These are phyloP conservation scores for Phytophthora megakarya DNA, from an alignment of 352 stramenopile species.

Conservation along the genomic window DNA sequence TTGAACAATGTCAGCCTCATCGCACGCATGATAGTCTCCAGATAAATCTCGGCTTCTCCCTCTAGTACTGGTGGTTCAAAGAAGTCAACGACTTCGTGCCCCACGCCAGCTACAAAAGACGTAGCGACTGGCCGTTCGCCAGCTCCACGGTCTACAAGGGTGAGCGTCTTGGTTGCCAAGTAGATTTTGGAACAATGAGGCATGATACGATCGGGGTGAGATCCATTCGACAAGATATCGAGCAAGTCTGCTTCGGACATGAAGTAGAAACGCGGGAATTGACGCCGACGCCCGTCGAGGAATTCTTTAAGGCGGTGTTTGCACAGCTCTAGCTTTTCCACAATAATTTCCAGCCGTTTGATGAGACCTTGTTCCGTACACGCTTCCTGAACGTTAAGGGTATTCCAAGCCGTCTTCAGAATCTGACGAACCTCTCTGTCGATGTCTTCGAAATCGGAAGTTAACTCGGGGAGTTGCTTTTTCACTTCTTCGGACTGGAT, in stretches of 20 bases:
- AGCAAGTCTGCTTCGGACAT: slow-evolving; percentile 93
- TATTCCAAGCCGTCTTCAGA: slow-evolving; percentile 85
- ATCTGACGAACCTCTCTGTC: slow-evolving; percentile 92
- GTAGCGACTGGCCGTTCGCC: slow-evolving; percentile 84
- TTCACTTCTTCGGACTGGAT: slow-evolving; percentile 97
- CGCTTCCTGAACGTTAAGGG: slow-evolving; percentile 88
- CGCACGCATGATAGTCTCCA: slow-evolving; percentile 94
- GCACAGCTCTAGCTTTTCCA: slow-evolving; percentile 93
- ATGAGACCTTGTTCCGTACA: slow-evolving; percentile 92
- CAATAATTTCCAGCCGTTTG: slow-evolving; percentile 90
- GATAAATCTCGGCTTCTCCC: slow-evolving; percentile 97
- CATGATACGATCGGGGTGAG: slow-evolving; percentile 93
- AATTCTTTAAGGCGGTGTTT: slow-evolving; percentile 96
- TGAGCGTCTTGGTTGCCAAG: slow-evolving; percentile 93
- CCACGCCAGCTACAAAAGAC: slow-evolving; percentile 94
- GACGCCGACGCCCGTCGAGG: slow-evolving; percentile 91
- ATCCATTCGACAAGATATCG: slow-evolving; percentile 96
- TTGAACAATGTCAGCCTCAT: slow-evolving; percentile 95
- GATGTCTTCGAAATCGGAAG: slow-evolving; percentile 94
- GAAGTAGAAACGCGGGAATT: slow-evolving; percentile 95
- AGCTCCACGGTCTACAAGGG: slow-evolving; percentile 62
- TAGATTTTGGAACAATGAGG: slow-evolving; percentile 97
- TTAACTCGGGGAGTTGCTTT: slow-evolving; percentile 94
- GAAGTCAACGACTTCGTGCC: slow-evolving; percentile 94
- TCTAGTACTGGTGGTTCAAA: slow-evolving; percentile 91